Base-by-base conservation (phyloP, 768 basidiomycete species). In the Multifurca ochricompacta region DNA sequence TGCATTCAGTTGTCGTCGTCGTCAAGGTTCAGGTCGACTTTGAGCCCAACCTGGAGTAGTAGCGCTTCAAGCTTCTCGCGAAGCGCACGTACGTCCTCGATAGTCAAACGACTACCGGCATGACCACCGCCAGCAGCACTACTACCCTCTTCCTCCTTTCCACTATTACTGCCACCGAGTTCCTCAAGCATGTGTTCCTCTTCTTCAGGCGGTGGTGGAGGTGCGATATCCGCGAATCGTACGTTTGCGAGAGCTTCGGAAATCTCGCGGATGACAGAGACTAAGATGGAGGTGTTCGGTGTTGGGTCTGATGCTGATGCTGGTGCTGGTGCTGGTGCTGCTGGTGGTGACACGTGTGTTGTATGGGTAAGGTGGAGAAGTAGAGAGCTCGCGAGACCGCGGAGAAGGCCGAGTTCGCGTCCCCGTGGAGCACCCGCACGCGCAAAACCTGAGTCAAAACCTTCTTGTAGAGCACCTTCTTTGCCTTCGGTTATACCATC, bases 401-500 rank as follows among this genome's bases (percentile, higher is more conserved):
- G 81, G 16, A 95, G 72, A 35, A 75, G 65, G 3, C 95, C 95
- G 2, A 97, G 67, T 56, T 87, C 77, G 23, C 83, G 79, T 0
- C 93, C 91, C 14, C 87, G 68, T 0, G 88, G 86, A 2, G 76
- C 82, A 1, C 92, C 90, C 9, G 81, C 72, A 13, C 70, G 67
- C 1, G 83, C 82, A 63, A 91, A 97, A 1, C 90, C 92, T 3
- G 75, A 71, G 68, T 99, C 91, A 64, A 99, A 98, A 0, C 95
- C 95, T 59, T 82, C 74, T 64, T 99, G 95, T 2, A 97, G 75
- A 2, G 83, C 83, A 0, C 78, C 74, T 66, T 94, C 87, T 67
- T 97, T 98, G 3, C 95, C 95, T 4, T 85, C 82, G 0, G 84
- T 87, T 62, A 98, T 95, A 6, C 95, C 95, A 70, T 97, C 94